phyloP scores from a whole-genome alignment of 2,329 filamentous ascomycete genomes.

The Talaromyces pinophilus region DNA sequence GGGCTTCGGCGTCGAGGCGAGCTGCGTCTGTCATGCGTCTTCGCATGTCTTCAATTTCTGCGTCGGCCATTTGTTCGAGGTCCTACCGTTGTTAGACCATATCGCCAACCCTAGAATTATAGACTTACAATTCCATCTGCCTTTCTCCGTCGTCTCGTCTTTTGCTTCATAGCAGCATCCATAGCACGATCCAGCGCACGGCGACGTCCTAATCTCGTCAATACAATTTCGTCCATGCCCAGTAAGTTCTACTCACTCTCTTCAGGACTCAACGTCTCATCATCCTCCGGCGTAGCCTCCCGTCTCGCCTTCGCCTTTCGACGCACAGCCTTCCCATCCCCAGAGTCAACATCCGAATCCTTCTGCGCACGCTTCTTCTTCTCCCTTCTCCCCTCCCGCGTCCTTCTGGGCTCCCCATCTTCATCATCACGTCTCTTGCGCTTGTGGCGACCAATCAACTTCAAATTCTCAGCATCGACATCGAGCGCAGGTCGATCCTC shows the following conservation, averaged over 20 bases:
- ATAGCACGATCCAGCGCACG: conserved; percentile 83
- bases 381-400: conserved; percentile 56
- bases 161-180: conserved; percentile 83
- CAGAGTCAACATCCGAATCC: conserved; percentile 60
- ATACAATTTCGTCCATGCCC: conserved; percentile 4
- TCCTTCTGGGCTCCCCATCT: conserved; percentile 70
- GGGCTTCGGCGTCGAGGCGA: conserved; percentile 79
- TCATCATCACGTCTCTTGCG: conserved; percentile 63
- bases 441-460: conserved; percentile 63
- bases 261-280: conserved; percentile 78
- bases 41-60: conserved; percentile 84
- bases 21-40: conserved; percentile 89
- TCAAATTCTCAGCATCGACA: conserved; percentile 64
- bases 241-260: conserved; percentile 60
- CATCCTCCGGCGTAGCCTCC: conserved; percentile 63
- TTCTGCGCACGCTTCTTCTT: conserved; percentile 70
- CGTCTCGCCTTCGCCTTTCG: conserved; percentile 54
- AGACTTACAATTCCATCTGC: conserved; percentile 80
- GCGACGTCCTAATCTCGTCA: conserved; percentile 58
- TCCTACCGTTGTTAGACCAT: conserved; percentile 57
- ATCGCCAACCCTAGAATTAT: background rate
- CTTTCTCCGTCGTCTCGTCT: conserved; percentile 70
- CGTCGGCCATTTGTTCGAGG: conserved; percentile 84
- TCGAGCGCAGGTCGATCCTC: conserved; percentile 60
- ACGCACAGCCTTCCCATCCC: conserved; percentile 48